phyloP scores from a whole-genome alignment of 2,329 filamentous ascomycete species.

The Periglandula ipomoeae region DNA sequence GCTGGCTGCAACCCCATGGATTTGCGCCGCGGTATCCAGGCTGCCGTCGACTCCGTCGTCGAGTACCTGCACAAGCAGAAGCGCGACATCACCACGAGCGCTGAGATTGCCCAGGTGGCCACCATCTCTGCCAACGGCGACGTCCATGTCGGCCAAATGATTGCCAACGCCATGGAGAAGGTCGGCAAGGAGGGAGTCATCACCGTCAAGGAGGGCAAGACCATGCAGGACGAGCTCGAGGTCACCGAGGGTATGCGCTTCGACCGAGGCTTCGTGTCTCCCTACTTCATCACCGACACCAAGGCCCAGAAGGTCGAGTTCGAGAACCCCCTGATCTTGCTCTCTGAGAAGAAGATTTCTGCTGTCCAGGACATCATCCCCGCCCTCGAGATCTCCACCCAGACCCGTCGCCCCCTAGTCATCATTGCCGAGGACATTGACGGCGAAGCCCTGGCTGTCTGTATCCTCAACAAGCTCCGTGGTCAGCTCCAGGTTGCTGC shows the following conservation, averaged over 20 bases:
- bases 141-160: conserved; percentile 85
- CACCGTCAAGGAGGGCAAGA: conserved; percentile 99
- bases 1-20: conserved; percentile 99
- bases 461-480: conserved; percentile 99
- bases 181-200: conserved; percentile 99
- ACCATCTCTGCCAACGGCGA: conserved; percentile 98
- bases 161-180: conserved; percentile 99
- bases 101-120: conserved; percentile 94
- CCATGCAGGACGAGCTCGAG: conserved; percentile 93
- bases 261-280: conserved; percentile 95
- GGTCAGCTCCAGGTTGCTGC: conserved; percentile 97
- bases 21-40: conserved; percentile 91
- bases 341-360: conserved; percentile 99
- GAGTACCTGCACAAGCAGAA: conserved; percentile 93
- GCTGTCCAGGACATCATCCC: conserved; percentile 98
- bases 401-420: conserved; percentile 87
- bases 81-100: conserved; percentile 94
- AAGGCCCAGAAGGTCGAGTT: conserved; percentile 99
- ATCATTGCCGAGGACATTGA: conserved; percentile 99
- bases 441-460: conserved; percentile 94
- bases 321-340: conserved; percentile 96
- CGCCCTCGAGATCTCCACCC: conserved; percentile 92
- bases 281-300: conserved; percentile 99
- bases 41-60: conserved; percentile 89
- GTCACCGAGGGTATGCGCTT: conserved; percentile 99